Base-by-base conservation (phyloP, 2,329 filamentous ascomycete genomes). In the Aspergillus piperis region DNA sequence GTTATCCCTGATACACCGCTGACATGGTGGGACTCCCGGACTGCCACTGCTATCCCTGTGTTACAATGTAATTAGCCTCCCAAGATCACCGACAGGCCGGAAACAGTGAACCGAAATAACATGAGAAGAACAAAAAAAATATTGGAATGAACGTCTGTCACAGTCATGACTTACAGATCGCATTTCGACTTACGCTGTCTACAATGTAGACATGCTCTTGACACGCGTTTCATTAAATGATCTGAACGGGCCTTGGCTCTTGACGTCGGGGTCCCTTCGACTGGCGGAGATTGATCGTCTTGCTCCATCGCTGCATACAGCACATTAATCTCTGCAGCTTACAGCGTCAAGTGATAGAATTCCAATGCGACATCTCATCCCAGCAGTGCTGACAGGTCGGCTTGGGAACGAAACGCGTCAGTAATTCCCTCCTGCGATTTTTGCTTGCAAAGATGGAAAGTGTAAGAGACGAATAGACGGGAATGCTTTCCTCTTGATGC, bases 1-100 rank as follows among this genome's bases (percentile, higher is more conserved):
- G 59, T 80, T 78, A 63, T 86, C 84, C 65, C 82, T 81, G 62
- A 83, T 80, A 72, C 85, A 87, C 57, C 85, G 77, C 54, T 84
- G 80, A 65, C 85, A 87, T 25, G 85, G 85, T 27, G 79, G 79
- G 77, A 81, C 69, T 70, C 80, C 72, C 70, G 81, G 72, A 75
- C 77, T 72, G 72, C 83, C 74, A 78, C 82, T 75, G 69, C 73
- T 69, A 68, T 80, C 70, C 70, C 79, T 76, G 67, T 48, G 36
- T 48, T 41, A 48, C 38, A 19, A 44, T n/a, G 21, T 10, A n/a
- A 21, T 60, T 61, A 52, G 50, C 55, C 25, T 44, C 30, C 32
- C 32, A 36, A 36, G 38, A 25, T 49, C 13, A 8, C 23, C 6
- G 44, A 25, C 23, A 17, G 53, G 8, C 39, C 17, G n/a, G 17